A percentile compares a stretch with the other conserved stretches of the same genome.
phyloP scores from a whole-genome alignment of 1,284 basidiomycete genomes.

The Vanrija sp. region DNA sequence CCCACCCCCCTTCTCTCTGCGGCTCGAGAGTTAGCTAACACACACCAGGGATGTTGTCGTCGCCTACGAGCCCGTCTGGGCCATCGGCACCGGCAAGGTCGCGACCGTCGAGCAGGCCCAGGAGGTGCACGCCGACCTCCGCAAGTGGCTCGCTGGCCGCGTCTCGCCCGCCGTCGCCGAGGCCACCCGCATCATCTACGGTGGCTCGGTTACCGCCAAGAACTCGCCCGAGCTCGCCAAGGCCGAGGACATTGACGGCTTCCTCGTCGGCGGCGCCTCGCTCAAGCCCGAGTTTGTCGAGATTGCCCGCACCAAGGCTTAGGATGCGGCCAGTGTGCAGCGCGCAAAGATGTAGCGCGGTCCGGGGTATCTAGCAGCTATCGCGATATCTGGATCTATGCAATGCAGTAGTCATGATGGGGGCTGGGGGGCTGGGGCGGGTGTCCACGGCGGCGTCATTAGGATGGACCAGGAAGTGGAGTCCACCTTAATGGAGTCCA shows the following conservation, averaged over 20 bases:
- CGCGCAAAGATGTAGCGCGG: too few relatives aligned
- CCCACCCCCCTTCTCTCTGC: not conserved
- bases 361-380: too few relatives aligned
- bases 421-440: too few relatives aligned
- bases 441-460: too few relatives aligned
- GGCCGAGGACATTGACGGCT: conserved; percentile 90
- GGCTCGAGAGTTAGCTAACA: not conserved
- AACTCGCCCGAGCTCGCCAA: conserved; percentile 78
- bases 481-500: too few relatives aligned
- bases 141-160: conserved; percentile 65
- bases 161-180: conserved; percentile 71
- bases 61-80: conserved; percentile 98
- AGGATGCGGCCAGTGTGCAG: too few relatives aligned
- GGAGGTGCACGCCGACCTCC: conserved; percentile 82
- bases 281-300: conserved; percentile 95
- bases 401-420: too few relatives aligned
- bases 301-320: conserved; percentile 68
- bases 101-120: conserved; percentile 80
- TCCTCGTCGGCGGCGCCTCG: conserved; percentile 96
- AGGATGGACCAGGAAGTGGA: too few relatives aligned
- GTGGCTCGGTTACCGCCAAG: conserved; percentile 82
- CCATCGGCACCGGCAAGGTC: conserved; percentile 95
- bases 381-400: too few relatives aligned
- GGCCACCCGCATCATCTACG: conserved; percentile 85
- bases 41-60: conserved; percentile 74